These are phyloP conservation scores for Zygoascus sp. DNA, from an alignment of 1,139 yeast genomes.

Conservation along the genomic window DNA sequence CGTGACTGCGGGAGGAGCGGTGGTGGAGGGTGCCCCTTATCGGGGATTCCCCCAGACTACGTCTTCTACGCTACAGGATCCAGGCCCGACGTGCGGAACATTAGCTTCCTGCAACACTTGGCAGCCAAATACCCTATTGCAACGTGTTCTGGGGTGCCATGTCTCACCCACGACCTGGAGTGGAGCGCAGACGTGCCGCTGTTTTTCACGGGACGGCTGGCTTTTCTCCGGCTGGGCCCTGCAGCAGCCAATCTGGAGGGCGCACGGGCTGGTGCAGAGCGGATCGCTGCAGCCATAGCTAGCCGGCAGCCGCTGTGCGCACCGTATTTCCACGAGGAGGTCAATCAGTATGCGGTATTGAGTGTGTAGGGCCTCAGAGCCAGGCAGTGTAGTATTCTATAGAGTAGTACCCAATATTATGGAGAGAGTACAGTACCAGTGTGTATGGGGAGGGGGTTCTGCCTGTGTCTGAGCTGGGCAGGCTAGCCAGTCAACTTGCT, in stretches of 20 bases:
- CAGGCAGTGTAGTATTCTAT: not conserved
- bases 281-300: constrained; percentile 33
- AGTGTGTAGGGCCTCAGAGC: not conserved
- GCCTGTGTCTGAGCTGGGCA: too few relatives aligned
- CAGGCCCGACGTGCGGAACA: constrained; percentile 29
- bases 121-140: constrained; percentile 34
- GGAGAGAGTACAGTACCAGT: too few relatives aligned
- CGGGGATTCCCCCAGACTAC: constrained; percentile 34
- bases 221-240: constrained; percentile 45
- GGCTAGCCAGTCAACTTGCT: too few relatives aligned
- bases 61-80: constrained; percentile 46
- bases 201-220: constrained; percentile 45
- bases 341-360: not conserved
- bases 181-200: constrained; percentile 43
- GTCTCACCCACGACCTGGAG: constrained; percentile 45
- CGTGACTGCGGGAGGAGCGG: too few relatives aligned
- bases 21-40: not conserved
- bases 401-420: not conserved
- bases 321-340: not conserved
- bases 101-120: constrained; percentile 36
- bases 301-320: not conserved
- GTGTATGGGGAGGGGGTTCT: too few relatives aligned
- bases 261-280: constrained; percentile 46
- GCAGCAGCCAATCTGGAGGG: constrained; percentile 50
- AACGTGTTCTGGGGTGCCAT: constrained; percentile 41